phyloP scores from a whole-genome alignment of 371 early-diverging fungal genomes.

The Mortierella sp. region DNA sequence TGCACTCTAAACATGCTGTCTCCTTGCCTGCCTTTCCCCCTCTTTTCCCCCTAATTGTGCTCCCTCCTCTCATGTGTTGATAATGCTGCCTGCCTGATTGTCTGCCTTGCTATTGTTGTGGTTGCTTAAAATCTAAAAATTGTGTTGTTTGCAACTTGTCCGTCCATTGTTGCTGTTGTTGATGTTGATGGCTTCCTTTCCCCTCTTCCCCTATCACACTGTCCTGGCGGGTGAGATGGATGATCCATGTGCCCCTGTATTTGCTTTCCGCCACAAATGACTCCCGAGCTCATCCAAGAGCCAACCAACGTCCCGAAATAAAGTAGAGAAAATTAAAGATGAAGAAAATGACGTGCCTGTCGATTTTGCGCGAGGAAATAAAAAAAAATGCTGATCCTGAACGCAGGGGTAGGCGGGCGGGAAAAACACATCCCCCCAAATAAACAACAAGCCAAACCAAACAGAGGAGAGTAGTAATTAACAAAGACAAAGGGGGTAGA shows the following conservation, averaged over 20 bases:
- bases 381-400: constrained; percentile 1
- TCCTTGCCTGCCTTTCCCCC: background rate
- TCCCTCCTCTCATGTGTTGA: background rate
- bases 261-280: constrained; percentile 8
- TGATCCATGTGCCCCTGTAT: constrained; percentile 5
- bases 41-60: constrained; percentile 7
- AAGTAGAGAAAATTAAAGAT: background rate
- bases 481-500: background rate
- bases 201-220: background rate
- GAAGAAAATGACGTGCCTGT: constrained; percentile 8
- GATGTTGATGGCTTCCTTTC: background rate
- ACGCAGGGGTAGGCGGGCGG: constrained; percentile 3
- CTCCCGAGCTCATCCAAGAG: constrained; percentile 4
- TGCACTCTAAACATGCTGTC: constrained; percentile 1
- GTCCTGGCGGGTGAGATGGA: background rate
- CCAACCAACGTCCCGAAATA: background rate
- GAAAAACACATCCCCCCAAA: background rate
- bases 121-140: constrained; percentile 10
- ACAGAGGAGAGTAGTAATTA: background rate
- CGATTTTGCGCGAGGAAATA: background rate
- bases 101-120: background rate
- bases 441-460: background rate
- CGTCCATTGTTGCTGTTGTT: background rate
- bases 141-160: constrained; percentile 1
- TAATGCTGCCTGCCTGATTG: background rate